Conservation (phyloP, 75 land plant genomes). For the Selaginella moellendorffii region DNA sequence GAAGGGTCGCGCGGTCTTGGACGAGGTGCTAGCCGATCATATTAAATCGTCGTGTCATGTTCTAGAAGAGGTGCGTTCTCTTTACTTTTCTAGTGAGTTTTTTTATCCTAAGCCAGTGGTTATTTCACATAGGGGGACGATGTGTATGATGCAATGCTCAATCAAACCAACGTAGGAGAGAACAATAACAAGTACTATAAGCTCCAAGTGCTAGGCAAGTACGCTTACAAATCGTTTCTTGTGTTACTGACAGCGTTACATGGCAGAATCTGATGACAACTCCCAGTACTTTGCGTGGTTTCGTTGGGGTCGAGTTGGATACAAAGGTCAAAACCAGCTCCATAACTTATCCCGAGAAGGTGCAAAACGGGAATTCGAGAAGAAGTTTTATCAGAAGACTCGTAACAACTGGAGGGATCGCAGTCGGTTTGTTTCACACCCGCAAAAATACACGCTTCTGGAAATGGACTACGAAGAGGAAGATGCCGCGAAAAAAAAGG, state of each 20-base stretch:
- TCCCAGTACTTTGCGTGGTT: constrained; percentile 43
- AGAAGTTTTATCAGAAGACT: constrained; percentile 65
- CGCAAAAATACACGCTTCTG: constrained; percentile 68
- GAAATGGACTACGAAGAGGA: constrained; percentile 79
- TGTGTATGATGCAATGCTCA: constrained; percentile 88
- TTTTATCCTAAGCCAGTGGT: background rate
- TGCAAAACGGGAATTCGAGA: constrained; percentile 50
- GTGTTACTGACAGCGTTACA: no score
- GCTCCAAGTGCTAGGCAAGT: constrained; percentile 71
- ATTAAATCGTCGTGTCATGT: constrained; percentile 62
- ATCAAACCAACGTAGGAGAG: constrained; percentile 77
- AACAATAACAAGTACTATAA: constrained; percentile 96
- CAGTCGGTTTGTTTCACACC: constrained; percentile 33
- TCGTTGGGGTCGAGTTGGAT: constrained; percentile 96
- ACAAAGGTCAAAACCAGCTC: no score
- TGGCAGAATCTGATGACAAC: constrained; percentile 72
- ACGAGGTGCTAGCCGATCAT: constrained; percentile 51
- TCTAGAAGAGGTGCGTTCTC: constrained; percentile 30
- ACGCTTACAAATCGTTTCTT: background rate
- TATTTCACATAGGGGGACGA: constrained; percentile 60
- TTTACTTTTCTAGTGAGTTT: background rate
- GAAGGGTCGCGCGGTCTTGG: constrained; percentile 73
- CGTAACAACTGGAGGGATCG: constrained; percentile 59
- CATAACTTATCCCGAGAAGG: no score
- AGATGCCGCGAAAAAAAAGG: background rate